These are phyloP conservation scores for Talaromyces sp. DNA, from an alignment of 2,329 filamentous ascomycete genomes.

Conservation along the genomic window DNA sequence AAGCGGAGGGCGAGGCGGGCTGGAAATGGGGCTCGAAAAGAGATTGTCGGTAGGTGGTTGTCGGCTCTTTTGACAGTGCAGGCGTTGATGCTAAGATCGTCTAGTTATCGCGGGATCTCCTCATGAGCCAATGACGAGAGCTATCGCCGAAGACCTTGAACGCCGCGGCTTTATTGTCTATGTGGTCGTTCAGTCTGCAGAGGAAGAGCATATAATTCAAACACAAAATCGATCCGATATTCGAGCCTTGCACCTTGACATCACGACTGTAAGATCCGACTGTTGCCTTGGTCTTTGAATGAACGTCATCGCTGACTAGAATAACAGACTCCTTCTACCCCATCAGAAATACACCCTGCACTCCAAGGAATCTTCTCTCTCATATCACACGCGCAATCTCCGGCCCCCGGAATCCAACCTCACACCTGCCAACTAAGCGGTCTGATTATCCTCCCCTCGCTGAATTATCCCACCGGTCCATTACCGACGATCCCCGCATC, in stretches of 20 bases:
- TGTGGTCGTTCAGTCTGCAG: conserved; percentile 53
- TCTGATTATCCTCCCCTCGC: conserved; percentile 72
- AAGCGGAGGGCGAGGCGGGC: conserved; percentile 73
- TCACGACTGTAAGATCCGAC: conserved; percentile 45
- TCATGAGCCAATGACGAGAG: conserved; percentile 74
- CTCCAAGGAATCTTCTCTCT: conserved; percentile 66
- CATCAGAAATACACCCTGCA: conserved; percentile 51
- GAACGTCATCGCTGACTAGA: conserved; percentile 9
- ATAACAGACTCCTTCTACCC: conserved; percentile 49
- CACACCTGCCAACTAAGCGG: conserved; percentile 73
- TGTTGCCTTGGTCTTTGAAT: not conserved
- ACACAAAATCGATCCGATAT: conserved; percentile 75
- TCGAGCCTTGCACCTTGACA: conserved; percentile 72
- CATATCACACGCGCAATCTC: conserved; percentile 67
- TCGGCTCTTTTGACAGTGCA: not conserved
- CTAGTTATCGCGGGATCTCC: conserved; percentile 82
- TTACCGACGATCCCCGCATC: conserved; percentile 80
- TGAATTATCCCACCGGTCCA: conserved; percentile 73
- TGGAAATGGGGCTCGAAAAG: conserved; percentile 74
- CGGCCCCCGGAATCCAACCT: conserved; percentile 67
- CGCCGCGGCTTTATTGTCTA: conserved; percentile 90
- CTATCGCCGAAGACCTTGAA: conserved; percentile 80
- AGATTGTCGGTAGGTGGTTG: conserved; percentile 61
- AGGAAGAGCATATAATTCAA: conserved; percentile 32
- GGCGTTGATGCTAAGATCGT: conserved; percentile 9